Evolutionary conservation across 495 filamentous ascomycete species (phyloP), one percentile per base, ranked within the genome.

Genomic region (Evernia prunastri): DNA sequence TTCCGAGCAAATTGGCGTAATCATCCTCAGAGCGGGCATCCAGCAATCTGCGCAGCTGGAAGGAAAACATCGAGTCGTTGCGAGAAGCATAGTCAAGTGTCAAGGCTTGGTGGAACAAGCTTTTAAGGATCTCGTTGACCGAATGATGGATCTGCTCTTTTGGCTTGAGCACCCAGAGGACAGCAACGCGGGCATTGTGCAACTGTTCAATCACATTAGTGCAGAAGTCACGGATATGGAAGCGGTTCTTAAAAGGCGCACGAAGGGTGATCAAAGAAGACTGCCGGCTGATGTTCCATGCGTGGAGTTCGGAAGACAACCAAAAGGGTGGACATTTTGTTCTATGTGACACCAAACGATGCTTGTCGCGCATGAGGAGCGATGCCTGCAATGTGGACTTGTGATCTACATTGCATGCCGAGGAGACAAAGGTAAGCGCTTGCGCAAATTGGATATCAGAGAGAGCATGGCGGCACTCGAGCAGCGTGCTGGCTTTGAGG

Each of bases 221-320:
- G 25, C 61, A 42, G 47, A 63, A 49, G 25, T 40, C 56, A 20
- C 49, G 31, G 51, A 57, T 57, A 8, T 63, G 20, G 61, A 56
- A 56, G 40, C 59, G 43, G 27, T 33, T 51, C n/a, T n/a, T 23
- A 15, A 3, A 49, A 20, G 25, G 3, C n/a, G 40, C 43, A 37
- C 35, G 25, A 20, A 53, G 3, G 4, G 47, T 61, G 27, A 53
- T 51, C 27, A 31, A 42, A 11, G 59, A 61, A 31, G 42, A 49
- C 0, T 18, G 11, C 23, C n/a, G 59, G 4, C 8, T 9, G 27
- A 43, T 13, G n/a, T 36, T 61, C 59, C 59, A 61, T 9, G 8
- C n/a, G 29, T 12, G 17, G 1, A 61, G 31, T 51, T 53, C 47
- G 18, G 37, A 33, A 47, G 23, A 37, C 45, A 25, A 8, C 42